Evolutionary conservation across 2,329 filamentous ascomycete species (phyloP).

Genomic region (Trichoderma endophyticum): DNA sequence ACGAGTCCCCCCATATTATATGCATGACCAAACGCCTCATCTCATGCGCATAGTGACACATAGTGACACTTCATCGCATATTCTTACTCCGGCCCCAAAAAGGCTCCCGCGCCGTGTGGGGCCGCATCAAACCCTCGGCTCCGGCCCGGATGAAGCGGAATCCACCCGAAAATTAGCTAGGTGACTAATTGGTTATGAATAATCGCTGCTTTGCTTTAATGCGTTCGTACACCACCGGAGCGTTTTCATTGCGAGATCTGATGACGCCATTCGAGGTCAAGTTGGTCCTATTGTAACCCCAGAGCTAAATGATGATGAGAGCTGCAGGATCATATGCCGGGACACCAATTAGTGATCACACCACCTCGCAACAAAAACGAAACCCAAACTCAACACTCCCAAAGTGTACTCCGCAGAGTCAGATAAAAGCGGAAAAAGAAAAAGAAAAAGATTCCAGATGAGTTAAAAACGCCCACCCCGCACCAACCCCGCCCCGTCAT

Average conservation of each 20-base stretch:
- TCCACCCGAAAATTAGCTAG: not conserved
- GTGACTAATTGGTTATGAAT: not conserved
- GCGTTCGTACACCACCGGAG: not conserved
- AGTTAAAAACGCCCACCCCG: not conserved
- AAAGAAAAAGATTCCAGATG: not conserved
- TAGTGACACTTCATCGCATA: not conserved
- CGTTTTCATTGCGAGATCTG: not conserved
- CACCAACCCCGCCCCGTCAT: not conserved
- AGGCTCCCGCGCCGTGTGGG: constrained; percentile 3
- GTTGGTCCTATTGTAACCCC: not conserved
- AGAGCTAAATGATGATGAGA: not conserved
- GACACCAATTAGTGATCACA: not conserved
- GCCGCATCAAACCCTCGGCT: not conserved
- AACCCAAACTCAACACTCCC: not conserved
- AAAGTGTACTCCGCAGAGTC: not conserved
- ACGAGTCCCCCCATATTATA: not conserved
- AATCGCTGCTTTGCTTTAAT: not conserved
- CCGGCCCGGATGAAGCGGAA: not conserved
- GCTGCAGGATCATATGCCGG: not conserved
- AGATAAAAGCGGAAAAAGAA: not conserved
- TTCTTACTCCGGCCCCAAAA: not conserved
- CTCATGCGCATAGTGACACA: not conserved
- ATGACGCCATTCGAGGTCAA: not conserved
- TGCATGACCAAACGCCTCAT: not conserved
- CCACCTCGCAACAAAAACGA: not conserved